Evolutionary conservation across 1,284 basidiomycete genomes (phyloP).

Genomic region (Tylopilus sp.): DNA sequence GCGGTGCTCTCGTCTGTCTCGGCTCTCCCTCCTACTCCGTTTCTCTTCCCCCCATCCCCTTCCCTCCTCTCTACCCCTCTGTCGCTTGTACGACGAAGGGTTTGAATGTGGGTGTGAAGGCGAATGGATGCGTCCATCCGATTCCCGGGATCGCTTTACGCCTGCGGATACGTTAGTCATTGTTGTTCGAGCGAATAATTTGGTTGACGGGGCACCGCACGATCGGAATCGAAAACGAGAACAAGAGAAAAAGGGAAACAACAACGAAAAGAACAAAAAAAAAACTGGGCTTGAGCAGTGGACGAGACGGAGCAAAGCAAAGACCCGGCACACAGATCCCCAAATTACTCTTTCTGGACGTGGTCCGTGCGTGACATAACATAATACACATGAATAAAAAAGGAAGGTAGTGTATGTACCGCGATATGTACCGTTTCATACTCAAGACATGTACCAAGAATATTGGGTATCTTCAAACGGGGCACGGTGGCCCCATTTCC

Average conservation of each 20-base stretch:
- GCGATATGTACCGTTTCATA: too few relatives aligned
- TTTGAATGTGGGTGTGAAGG: constrained; percentile 15
- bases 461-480: too few relatives aligned
- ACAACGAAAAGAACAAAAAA: background rate
- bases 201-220: constrained; percentile 78
- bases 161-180: constrained; percentile 84
- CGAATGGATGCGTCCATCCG: constrained; percentile 32
- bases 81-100: constrained; percentile 43
- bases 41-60: constrained; percentile 47
- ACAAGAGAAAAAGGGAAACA: background rate
- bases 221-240: constrained; percentile 41
- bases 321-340: background rate
- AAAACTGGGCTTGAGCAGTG: background rate
- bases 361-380: constrained; percentile 19
- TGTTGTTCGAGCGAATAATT: constrained; percentile 43
- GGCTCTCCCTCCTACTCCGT: constrained; percentile 30
- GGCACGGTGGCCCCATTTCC: too few relatives aligned
- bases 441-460: too few relatives aligned
- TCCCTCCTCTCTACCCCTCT: constrained; percentile 51
- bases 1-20: constrained; percentile 34
- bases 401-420: too few relatives aligned
- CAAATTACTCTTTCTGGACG: constrained; percentile 5
- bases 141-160: constrained; percentile 71
- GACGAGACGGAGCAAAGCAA: background rate
- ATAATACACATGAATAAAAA: too few relatives aligned